phyloP scores from a whole-genome alignment of 768 basidiomycete species.

The Suillus subaureus region DNA sequence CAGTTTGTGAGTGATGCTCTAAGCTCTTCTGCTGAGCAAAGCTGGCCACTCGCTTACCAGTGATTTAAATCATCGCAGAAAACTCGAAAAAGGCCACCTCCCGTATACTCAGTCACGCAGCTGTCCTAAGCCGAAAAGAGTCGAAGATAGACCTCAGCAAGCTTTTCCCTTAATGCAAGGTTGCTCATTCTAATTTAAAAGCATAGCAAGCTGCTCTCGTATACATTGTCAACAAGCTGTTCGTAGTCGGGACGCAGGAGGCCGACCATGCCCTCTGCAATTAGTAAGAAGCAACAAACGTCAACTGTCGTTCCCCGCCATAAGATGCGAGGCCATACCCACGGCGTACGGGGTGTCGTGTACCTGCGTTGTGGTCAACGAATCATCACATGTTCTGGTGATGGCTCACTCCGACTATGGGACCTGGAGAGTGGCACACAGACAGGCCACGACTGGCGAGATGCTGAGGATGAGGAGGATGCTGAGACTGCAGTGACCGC shows the following conservation, averaged over 20 bases:
- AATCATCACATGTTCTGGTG: neutral
- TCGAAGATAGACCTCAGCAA: neutral
- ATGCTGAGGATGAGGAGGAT: neutral
- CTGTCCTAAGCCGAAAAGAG: neutral
- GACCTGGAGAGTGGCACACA: neutral
- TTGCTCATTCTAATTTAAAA: neutral
- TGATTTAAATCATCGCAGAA: neutral
- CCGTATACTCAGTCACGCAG: neutral
- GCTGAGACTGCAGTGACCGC: neutral
- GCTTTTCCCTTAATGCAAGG: neutral
- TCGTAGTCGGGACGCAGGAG: neutral
- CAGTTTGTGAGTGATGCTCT: neutral
- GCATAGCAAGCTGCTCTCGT: neutral
- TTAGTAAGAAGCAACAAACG: neutral
- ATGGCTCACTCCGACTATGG: conserved; percentile 1
- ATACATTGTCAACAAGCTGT: neutral
- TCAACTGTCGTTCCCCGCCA: neutral
- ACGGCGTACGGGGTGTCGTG: neutral
- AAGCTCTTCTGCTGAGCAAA: neutral
- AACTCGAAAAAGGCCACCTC: neutral
- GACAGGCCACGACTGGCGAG: neutral
- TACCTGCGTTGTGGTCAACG: neutral
- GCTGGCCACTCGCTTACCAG: neutral
- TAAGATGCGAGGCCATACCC: neutral
- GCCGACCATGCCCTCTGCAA: neutral